Percentiles rank a stretch among this genome's conserved stretches.
These are phyloP conservation scores for Chlorella ohadii DNA, from an alignment of 139 green algal species.

Conservation along the genomic window DNA sequence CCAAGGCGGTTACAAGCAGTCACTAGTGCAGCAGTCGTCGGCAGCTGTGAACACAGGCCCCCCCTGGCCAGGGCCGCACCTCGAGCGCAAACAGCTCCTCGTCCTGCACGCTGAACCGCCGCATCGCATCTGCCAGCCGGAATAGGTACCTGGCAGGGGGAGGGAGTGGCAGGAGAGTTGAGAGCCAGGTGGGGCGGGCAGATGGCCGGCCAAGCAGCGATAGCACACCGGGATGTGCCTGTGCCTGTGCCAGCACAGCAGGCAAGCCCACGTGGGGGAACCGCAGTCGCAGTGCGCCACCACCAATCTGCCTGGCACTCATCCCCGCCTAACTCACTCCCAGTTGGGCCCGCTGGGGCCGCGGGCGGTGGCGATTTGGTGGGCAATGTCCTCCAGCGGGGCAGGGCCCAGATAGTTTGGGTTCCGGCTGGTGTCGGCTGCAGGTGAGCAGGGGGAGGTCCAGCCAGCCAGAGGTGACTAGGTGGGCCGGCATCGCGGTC, in stretches of 20 bases:
- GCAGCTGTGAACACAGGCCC: too few species aligned
- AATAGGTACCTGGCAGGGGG: conserved; percentile 61
- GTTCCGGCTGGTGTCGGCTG: conserved; percentile 45
- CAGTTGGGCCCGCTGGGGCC: conserved; percentile 73
- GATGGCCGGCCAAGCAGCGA: too few species aligned
- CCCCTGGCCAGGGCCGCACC: too few species aligned
- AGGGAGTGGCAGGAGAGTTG: background rate
- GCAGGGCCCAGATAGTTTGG: conserved; percentile 74
- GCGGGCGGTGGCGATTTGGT: conserved; percentile 56
- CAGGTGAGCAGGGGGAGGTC: too few species aligned
- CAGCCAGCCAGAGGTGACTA: too few species aligned
- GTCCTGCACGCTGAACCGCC: conserved; percentile 11
- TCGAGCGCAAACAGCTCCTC: conserved; percentile 1
- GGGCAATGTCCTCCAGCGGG: conserved; percentile 54
- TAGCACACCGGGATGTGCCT: too few species aligned
- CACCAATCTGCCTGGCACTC: background rate
- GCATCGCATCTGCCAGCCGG: conserved; percentile 40
- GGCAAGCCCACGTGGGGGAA: background rate
- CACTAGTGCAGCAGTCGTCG: too few species aligned
- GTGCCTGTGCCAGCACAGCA: too few species aligned
- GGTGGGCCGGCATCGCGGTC: too few species aligned
- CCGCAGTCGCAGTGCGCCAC: background rate
- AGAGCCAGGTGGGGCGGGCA: too few species aligned
- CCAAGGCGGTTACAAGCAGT: too few species aligned
- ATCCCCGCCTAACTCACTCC: too few species aligned